Evolutionary conservation across 2,329 filamentous ascomycete genomes (phyloP).

Genomic region (Ascochyta rabiei): DNA sequence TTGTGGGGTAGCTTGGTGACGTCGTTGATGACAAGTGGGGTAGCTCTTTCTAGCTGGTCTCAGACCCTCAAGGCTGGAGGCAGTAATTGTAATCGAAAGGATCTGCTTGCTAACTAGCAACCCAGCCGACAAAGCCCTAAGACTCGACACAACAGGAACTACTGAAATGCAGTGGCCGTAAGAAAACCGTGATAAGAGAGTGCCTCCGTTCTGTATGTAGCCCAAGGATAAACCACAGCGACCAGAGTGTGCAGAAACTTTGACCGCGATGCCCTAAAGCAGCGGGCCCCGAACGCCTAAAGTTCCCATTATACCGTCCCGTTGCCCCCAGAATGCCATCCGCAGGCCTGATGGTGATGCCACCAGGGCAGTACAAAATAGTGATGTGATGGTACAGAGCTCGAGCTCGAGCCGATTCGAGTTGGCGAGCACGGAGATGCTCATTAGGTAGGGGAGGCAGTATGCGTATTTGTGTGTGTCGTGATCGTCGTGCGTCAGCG

Average conservation of each 20-base stretch:
- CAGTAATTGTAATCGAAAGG: background rate
- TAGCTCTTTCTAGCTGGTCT: conserved; percentile 7
- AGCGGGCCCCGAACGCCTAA: conserved; percentile 5
- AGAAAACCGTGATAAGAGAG: background rate
- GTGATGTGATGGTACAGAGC: conserved; percentile 10
- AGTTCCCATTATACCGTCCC: conserved; percentile 1
- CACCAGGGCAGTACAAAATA: conserved; percentile 9
- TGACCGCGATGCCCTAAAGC: background rate
- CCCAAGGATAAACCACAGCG: conserved; percentile 6
- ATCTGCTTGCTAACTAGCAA: background rate
- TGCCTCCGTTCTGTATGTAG: conserved; percentile 7
- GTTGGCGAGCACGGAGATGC: background rate
- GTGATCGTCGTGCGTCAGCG: background rate
- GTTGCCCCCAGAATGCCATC: background rate
- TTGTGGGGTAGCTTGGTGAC: conserved; percentile 24
- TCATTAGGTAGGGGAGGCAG: background rate
- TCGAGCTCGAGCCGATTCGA: background rate
- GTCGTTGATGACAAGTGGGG: conserved; percentile 29
- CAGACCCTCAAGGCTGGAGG: too few species aligned
- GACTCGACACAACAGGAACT: background rate
- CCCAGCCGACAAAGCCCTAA: background rate
- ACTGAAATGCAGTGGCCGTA: conserved; percentile 2
- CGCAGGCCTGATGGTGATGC: conserved; percentile 4
- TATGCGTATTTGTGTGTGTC: background rate
- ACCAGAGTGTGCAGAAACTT: conserved; percentile 1